Base-by-base conservation (phyloP, 1,284 basidiomycete genomes). In the Retiboletus fuscus region DNA sequence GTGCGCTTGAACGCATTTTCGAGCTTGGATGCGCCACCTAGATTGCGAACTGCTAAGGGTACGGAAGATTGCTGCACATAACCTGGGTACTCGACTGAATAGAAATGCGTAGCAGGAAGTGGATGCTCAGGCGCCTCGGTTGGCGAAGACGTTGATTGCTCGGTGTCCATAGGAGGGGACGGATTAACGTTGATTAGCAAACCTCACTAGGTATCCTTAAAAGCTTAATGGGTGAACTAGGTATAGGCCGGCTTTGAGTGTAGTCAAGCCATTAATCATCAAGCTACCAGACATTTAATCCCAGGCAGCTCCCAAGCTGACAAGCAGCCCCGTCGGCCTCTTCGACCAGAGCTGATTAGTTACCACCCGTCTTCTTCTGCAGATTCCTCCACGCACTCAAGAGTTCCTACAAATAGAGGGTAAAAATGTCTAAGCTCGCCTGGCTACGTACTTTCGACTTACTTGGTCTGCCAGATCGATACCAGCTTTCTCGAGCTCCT, bases 31-130 rank as follows among this genome's bases (percentile, higher is more conserved):
- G 92, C 90, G 1, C 92, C 92, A 7, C 95, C 93, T 15, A 97
- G 83, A 55, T 87, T 89, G 63, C 85, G 82, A 49, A 96, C 82
- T 0, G 93, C 95, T 16, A 85, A 77, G 1, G 88, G 85, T 8
- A 93, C 87, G 44, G 95, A 95, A 2, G 86, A 80, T 2, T 85
- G 80, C 16, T 87, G 84, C 65, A 98, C 92, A 74, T 95, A 95
- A 67, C 95, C 95, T 12, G 96, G 96, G 83, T 96, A 97, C 82
- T 98, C 96, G 74, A 98, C 85, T 5, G 95, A 92, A 77, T 93
- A 94, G 82, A 92, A 93, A 28, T 89, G 84, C 6, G 85, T 85
- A 44, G 88, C 85, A 13, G 93, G 90, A 15, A 96, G 85, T 11
- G 88, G 83, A 22, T 76, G 83, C 69, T 85, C 83, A 15, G 83